These are phyloP conservation scores for Chondrus crispus DNA, from an alignment of 23 red algal species.

Conservation along the genomic window DNA sequence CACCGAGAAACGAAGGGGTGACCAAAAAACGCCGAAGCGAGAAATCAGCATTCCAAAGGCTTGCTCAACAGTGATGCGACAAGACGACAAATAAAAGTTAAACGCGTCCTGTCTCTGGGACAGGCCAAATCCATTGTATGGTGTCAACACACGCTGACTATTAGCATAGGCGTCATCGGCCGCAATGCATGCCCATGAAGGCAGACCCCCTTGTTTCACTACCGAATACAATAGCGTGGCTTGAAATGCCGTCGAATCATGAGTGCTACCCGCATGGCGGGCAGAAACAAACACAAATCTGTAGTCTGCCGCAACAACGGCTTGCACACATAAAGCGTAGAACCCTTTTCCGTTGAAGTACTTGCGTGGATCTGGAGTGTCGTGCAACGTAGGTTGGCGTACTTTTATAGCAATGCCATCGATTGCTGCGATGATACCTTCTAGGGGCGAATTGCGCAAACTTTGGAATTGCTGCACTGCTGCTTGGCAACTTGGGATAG, in stretches of 20 bases:
- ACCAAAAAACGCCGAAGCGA: not conserved
- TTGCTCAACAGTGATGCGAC: constrained; percentile 12
- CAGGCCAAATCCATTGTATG: not conserved
- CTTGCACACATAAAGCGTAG: not conserved
- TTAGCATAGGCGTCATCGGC: constrained; percentile 18
- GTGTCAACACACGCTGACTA: not conserved
- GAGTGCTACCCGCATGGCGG: not conserved
- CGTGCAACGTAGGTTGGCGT: not conserved
- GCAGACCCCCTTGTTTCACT: not conserved
- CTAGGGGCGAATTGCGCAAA: not conserved
- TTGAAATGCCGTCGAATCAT: not conserved
- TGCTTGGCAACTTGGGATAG: not conserved
- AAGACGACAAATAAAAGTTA: constrained; percentile 18
- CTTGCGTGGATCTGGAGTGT: not conserved
- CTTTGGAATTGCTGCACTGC: not conserved
- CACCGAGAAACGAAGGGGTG: no score
- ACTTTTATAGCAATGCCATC: not conserved
- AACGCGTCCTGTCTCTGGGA: not conserved
- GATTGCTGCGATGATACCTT: not conserved
- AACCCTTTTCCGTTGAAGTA: not conserved
- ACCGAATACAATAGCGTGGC: not conserved
- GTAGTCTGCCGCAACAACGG: not conserved
- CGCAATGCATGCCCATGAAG: not conserved
- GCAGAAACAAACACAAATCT: not conserved
- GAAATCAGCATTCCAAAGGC: not conserved